Base-by-base conservation (phyloP, 352 stramenopile species). In the Pythium dissotocum region DNA sequence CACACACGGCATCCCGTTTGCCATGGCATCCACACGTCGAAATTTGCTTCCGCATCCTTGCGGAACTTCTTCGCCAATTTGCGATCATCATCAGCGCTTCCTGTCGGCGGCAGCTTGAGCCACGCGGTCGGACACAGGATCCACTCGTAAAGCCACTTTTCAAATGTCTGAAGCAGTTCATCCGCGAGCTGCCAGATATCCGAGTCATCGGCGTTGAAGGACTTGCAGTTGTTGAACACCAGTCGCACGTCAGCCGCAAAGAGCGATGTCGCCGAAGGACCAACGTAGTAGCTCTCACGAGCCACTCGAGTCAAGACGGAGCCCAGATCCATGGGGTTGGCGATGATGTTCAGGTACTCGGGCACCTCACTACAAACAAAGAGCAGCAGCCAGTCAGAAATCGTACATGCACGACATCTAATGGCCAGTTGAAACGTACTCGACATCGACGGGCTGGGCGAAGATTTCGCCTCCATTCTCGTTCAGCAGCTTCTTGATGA, bases 121-220 rank as follows among this genome's bases (percentile, higher is more conserved):
- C 87, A 97, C 10, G 89, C 87, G 0, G 82, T 84, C 2, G 89
- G 87, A 33, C 75, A 83, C 28, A 95, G 63, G 55, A 95, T 65
- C 89, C 89, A 97, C 24, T 96, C 85, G 67, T 94, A 94, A 26
- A 93, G 65, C 82, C 89, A 94, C 58, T 94, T 94, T 51, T 97
- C 89, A 63, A 97, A 96, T 3, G 75, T 83, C 62, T 82, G 81
- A 6, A 89, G 63, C 4, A 97, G 70, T 10, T 81, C 80, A 40
- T 95, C 71, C 2, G 89, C 87, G 65, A 91, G 72, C 28, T 74
- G 49, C 80, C 81, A 93, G 61, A 97, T 97, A 21, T 90, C 87
- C 0, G 89, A 97, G 28, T 76, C 84, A 35, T 90, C 81, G 0
- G 77, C 77, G 69, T 97, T 97, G 75, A 93, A 97, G 21, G 75